Base-by-base conservation (phyloP, 2,329 filamentous ascomycete species). In the Cercospora sojina region DNA sequence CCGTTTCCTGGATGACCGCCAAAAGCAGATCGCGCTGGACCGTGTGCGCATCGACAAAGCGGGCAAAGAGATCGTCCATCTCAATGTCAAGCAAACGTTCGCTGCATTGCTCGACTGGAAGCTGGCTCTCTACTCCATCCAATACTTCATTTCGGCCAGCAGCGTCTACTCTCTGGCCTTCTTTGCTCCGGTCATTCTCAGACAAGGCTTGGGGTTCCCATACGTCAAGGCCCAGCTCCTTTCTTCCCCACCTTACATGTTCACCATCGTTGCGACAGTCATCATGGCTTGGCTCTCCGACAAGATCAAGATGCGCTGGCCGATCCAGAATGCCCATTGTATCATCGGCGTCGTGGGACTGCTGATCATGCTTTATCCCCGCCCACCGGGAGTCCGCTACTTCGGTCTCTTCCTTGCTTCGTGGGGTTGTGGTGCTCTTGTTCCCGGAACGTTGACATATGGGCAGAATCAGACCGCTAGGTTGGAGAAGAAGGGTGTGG, bases 181-280 rank as follows among this genome's bases (percentile, higher is more conserved):
- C 77, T 94, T 93, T 75, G 79, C 93, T 3, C 91, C 91, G 6
- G 86, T 93, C 73, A 91, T 95, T 72, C 86, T 96, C 5, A 74
- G 75, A 8, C 70, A 79, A 25, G 83, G 84, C 18, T 86, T 93
- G 82, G 85, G 86, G 13, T 93, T 91, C 80, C 81, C 78, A 56
- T 81, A 89, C 5, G 88, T 83, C 7, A 81, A 81, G 58, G 82
- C 90, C 0, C 90, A 92, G 77, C 91, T 90, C 74, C 86, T 93
- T 4, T 84, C 89, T 3, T 90, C 91, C 0, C 90, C 89, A 0
- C 89, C 89, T 0, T 91, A 89, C 74, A 85, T 80, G 27, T 85
- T 91, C 66, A 87, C 88, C 9, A 88, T 86, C 38, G 80, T 90
- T 65, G 75, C 88, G 71, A 90, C 90, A 84, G 87, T 83, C 67